Evolutionary conservation across 2,329 filamentous ascomycete species (phyloP).

Genomic region (Zymoseptoria passerinii): DNA sequence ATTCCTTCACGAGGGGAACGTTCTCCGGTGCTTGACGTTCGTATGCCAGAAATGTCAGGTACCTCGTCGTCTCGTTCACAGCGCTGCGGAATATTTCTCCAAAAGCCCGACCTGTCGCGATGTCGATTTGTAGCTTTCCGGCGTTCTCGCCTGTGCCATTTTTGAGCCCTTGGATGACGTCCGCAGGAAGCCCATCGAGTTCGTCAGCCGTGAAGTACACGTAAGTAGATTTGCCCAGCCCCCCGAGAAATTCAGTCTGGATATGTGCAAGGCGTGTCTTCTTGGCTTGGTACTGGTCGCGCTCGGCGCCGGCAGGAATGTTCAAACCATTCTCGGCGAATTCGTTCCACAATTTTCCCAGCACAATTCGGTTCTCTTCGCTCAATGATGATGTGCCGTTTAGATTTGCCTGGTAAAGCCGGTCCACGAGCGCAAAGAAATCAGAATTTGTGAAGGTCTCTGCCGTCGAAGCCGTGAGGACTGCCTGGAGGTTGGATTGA

Average conservation of each 20-base stretch:
- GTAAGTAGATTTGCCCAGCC: conserved; percentile 65
- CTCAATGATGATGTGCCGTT: conserved; percentile 47
- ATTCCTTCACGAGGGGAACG: not conserved
- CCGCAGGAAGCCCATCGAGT: conserved; percentile 64
- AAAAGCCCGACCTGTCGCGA: not conserved
- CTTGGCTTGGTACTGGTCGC: conserved; percentile 74
- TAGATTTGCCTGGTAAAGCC: conserved; percentile 36
- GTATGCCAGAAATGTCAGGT: not conserved
- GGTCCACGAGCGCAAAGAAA: conserved; percentile 53
- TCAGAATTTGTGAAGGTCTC: conserved; percentile 72
- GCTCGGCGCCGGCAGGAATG: conserved; percentile 56
- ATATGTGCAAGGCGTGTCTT: conserved; percentile 66
- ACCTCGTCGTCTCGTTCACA: not conserved
- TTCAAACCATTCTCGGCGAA: conserved; percentile 67
- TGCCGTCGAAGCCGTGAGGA: conserved; percentile 56
- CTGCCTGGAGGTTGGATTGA: conserved; percentile 36
- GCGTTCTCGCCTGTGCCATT: conserved; percentile 66
- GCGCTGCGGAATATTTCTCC: not conserved
- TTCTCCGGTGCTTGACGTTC: not conserved
- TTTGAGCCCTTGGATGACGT: conserved; percentile 55
- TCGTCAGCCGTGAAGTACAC: conserved; percentile 67
- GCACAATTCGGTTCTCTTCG: conserved; percentile 56
- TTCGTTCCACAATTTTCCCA: conserved; percentile 65
- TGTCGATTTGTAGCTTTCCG: conserved; percentile 47
- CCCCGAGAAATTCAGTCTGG: conserved; percentile 63